Base-by-base conservation (phyloP, 2,329 filamentous ascomycete species). In the Aspergillus sp. region DNA sequence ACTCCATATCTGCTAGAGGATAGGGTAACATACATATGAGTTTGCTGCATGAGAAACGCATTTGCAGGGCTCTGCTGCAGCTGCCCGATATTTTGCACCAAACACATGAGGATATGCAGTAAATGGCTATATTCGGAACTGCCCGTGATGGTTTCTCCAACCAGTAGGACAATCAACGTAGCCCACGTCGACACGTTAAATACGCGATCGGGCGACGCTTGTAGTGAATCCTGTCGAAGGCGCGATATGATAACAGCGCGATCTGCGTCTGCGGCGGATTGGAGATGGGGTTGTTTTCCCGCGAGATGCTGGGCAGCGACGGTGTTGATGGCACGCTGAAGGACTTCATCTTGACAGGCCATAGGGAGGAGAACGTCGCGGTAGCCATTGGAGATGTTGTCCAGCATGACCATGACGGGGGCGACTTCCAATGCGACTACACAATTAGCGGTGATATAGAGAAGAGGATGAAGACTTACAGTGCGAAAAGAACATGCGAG, bases 331-430 rank as follows among this genome's bases (percentile, higher is more conserved):
- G 58, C 57, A 7, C 43, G 39, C 37, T 49, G 47, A 7, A 62
- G 45, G 5, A 63, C 40, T 5, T 49, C 40, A 42, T 61, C 51
- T 27, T 51, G 41, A 19, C 47, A 52, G 6, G 60, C 60, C 12
- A 62, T 39, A 2, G 60, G 59, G 6, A 63, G 48, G 7, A 63
- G 45, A 2, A 62, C 39, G 37, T 59, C 48, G 10, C 59, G 58
- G 39, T 57, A 62, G 11, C 60, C 60, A 47, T 63, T 63, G 8
- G 50, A 51, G 27, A 54, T 37, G 35, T 51, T 44, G 33, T 63
- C 60, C 5, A 63, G 45, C 3, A 59, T 47, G 5, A 59, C 56
- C 60, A 61, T 60, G 12, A 59, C 54, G 3, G 59, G 56, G 1
- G 60, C 59, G 13, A 62, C 52, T 10, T 58, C 45, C 12, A 45